These are phyloP conservation scores for Parietaria judaica DNA, from an alignment of 306 rosid species.

Conservation along the genomic window DNA sequence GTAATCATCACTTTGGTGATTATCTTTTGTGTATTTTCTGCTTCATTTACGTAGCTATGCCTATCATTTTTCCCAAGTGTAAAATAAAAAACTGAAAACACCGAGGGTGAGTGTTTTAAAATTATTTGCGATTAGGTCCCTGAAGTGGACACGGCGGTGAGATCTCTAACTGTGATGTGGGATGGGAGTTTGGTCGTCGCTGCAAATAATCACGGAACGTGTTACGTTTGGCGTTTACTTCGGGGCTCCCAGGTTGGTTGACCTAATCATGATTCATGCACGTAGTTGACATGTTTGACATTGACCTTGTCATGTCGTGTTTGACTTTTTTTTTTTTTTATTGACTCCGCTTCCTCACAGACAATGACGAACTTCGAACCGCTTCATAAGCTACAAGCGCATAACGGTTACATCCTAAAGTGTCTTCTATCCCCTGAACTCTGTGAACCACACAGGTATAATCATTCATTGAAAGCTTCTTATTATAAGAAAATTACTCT, in stretches of 20 bases:
- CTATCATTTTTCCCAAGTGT: too few relatives aligned
- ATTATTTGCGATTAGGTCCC: slow-evolving; percentile 55
- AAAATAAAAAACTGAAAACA: too few relatives aligned
- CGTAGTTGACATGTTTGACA: slow-evolving; percentile 1
- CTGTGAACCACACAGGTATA: slow-evolving; percentile 88
- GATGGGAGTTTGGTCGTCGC: slow-evolving; percentile 99
- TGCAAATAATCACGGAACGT: slow-evolving; percentile 95
- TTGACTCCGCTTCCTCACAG: slow-evolving; percentile 36
- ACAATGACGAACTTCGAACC: slow-evolving; percentile 98
- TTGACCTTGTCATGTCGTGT: slow-evolving; percentile 1
- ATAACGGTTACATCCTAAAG: slow-evolving; percentile 85
- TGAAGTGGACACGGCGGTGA: slow-evolving; percentile 96
- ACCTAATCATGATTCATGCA: slow-evolving; percentile 4
- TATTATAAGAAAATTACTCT: not conserved
- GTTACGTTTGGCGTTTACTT: slow-evolving; percentile 95
- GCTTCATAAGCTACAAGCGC: slow-evolving; percentile 98
- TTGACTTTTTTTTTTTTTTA: slow-evolving; percentile 8
- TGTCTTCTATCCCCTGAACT: slow-evolving; percentile 96
- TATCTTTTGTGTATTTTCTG: too few relatives aligned
- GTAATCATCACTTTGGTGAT: too few relatives aligned
- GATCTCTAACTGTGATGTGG: slow-evolving; percentile 98
- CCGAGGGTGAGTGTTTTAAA: not conserved
- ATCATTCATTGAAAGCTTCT: slow-evolving; percentile 8
- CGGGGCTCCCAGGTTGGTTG: slow-evolving; percentile 79
- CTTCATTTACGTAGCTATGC: too few relatives aligned